Evolutionary conservation across 495 filamentous ascomycete species (phyloP), one percentile per base, ranked within the genome.

Genomic region (Thozetella sp.): DNA sequence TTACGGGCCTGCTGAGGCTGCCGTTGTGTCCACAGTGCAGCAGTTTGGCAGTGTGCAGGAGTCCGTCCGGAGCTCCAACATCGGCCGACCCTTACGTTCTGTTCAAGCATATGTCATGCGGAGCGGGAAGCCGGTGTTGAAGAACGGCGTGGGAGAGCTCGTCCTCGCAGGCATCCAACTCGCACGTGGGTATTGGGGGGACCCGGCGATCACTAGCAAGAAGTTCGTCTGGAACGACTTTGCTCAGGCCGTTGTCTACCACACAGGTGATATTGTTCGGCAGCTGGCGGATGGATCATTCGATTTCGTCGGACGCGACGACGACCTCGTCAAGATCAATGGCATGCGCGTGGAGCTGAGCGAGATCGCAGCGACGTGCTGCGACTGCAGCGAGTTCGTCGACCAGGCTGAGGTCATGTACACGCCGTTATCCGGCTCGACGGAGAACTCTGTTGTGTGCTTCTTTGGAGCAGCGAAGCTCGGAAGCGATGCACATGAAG

Each of bases 241-340:
- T n/a, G 10, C n/a, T 20, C 11, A n/a, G 20, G 20, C 11, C 43
- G 20, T n/a, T n/a, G 20, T 57, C 23, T 62, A 62, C 25, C 40
- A 50, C 15, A 62, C 59, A 17, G 59, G 59, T 17, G 59, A 62
- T 54, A 25, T 62, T 23, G 59, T 79, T 9, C 73, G 78, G 1
- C 83, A 83, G 62, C 78, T 76, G 54, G 65, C 67, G 4, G 81
- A 85, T 57, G 81, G 81, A 4, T 22, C 12, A 10, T 37, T 54
- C 22, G 75, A 70, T 1, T 65, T 26, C 51, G 15, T 67, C 22
- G 56, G 65, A 40, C 60, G 66, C 2, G 63, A 63, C 40, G 54
- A 67, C 26, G 25, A 43, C 54, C 64, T 67, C 51, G 60, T 67
- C 22, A 64, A 67, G 51, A 46, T 67, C 20, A 43, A 56, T 58